Percentiles rank a stretch among this genome's conserved stretches.
Evolutionary conservation across 345 rosid genomes (phyloP).

Genomic region (Linum lewisii): DNA sequence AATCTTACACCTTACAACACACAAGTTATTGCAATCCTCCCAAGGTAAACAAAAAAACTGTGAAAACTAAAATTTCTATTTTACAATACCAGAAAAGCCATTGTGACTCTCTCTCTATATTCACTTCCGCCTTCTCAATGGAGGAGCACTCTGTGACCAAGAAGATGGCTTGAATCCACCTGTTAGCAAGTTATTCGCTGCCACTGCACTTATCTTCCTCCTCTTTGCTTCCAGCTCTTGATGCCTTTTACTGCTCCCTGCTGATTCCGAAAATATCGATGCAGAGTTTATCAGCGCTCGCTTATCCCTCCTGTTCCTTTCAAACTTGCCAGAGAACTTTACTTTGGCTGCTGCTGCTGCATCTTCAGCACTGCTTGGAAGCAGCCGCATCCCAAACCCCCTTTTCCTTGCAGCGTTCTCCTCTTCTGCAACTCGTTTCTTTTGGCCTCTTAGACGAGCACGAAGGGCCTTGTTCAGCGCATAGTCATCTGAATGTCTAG

Average conservation of each 20-base stretch:
- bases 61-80: background rate
- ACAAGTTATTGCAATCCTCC: no score
- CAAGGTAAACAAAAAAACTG: background rate
- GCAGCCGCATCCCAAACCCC: slow-evolving; percentile 74
- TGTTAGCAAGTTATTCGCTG: slow-evolving; percentile 46
- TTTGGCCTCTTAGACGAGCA: slow-evolving; percentile 65
- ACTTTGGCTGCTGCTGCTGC: slow-evolving; percentile 43
- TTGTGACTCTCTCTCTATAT: background rate
- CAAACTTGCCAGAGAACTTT: slow-evolving; percentile 61
- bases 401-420: slow-evolving; percentile 56
- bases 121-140: slow-evolving; percentile 16
- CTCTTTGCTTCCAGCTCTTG: slow-evolving; percentile 72
- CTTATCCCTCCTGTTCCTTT: slow-evolving; percentile 64
- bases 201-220: slow-evolving; percentile 57
- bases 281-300: slow-evolving; percentile 60
- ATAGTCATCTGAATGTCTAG: slow-evolving; percentile 80
- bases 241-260: slow-evolving; percentile 37
- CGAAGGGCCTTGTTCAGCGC: slow-evolving; percentile 73
- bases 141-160: slow-evolving; percentile 30
- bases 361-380: slow-evolving; percentile 62
- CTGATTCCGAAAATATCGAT: slow-evolving; percentile 58
- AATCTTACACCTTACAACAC: no score
- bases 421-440: slow-evolving; percentile 83
- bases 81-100: background rate
- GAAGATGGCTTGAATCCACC: slow-evolving; percentile 70